A percentile compares a stretch with the other conserved stretches of the same genome.
Conservation (phyloP, 2,329 filamentous ascomycete genomes). For the Exophiala aquamarina region DNA sequence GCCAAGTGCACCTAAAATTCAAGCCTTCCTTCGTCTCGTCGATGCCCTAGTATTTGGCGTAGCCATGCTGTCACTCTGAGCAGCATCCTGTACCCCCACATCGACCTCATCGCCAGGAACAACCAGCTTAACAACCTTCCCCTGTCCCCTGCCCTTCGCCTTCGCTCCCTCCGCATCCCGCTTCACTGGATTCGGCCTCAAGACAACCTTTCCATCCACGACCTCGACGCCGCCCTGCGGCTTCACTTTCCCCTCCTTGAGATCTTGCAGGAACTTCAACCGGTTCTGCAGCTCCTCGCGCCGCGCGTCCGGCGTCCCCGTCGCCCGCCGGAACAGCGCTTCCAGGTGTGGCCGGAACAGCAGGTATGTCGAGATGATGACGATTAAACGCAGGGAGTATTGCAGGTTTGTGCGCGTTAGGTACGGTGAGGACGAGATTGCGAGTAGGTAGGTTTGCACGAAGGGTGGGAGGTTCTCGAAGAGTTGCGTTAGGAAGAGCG, state of each 20-base stretch:
- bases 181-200: constrained; percentile 36
- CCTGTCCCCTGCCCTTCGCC: neutral
- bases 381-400: constrained; percentile 14
- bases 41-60: too few relatives aligned
- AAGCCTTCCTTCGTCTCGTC: too few relatives aligned
- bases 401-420: constrained; percentile 19
- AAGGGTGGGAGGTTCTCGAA: neutral
- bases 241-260: constrained; percentile 1
- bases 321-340: constrained; percentile 15
- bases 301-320: constrained; percentile 13
- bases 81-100: too few relatives aligned
- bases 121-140: constrained; percentile 2
- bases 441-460: neutral
- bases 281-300: constrained; percentile 18
- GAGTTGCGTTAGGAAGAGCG: neutral
- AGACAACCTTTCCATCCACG: constrained; percentile 16
- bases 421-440: constrained; percentile 5
- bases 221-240: neutral
- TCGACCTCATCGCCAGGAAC: neutral
- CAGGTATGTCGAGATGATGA: constrained; percentile 21
- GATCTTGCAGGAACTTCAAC: constrained; percentile 6
- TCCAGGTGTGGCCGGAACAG: constrained; percentile 26
- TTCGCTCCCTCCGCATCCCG: constrained; percentile 30
- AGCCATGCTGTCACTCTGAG: too few relatives aligned
- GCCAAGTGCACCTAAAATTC: too few relatives aligned